Conservation (phyloP, 768 basidiomycete species). For the Galerina marginata region DNA sequence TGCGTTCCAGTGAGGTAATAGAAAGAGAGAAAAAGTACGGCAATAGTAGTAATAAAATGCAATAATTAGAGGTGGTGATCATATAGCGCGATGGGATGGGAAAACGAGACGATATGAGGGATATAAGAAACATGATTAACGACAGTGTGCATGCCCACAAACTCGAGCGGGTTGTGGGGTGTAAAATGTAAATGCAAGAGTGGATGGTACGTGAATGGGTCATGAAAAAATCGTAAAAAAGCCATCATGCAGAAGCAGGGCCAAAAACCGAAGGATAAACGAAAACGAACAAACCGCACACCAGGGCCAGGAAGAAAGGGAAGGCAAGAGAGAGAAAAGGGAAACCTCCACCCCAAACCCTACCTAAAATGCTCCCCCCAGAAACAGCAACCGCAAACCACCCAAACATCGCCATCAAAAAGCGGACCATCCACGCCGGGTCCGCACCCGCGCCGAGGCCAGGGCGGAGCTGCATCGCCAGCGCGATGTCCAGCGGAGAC, state of each 20-base stretch:
- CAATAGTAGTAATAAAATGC: background rate
- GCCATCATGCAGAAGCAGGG: background rate
- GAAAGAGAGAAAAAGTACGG: no score
- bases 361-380: conserved; percentile 31
- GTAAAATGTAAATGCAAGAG: no score
- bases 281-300: no score
- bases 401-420: conserved; percentile 80
- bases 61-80: background rate
- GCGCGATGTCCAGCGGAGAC: conserved; percentile 66
- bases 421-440: conserved; percentile 80
- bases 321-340: background rate
- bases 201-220: background rate
- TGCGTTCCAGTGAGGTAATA: no score
- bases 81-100: background rate
- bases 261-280: no score
- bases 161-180: no score
- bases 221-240: conserved; percentile 15
- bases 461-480: conserved; percentile 80
- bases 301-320: background rate
- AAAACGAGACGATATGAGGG: background rate
- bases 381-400: conserved; percentile 72
- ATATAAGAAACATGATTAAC: background rate
- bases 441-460: conserved; percentile 74
- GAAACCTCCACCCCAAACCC: background rate
- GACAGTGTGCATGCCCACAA: conserved; percentile 1